Percentiles rank a stretch among this genome's conserved stretches.
These are phyloP conservation scores for Polygonum aviculare DNA, from an alignment of 148 eudicot genomes.

Conservation along the genomic window DNA sequence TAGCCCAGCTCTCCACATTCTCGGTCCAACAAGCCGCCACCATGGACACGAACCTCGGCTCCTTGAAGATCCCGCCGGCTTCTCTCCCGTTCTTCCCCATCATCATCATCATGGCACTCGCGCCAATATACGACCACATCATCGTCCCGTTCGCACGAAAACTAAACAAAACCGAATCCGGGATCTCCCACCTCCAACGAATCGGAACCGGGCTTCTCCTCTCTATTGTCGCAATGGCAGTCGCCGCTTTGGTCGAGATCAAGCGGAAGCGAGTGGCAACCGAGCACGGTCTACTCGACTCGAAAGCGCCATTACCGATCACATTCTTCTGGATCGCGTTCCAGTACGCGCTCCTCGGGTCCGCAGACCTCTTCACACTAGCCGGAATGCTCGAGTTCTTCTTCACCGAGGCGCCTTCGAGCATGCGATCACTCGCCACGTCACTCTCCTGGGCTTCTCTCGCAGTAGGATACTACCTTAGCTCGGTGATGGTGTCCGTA, in stretches of 20 bases:
- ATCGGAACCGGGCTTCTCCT: slow-evolving; percentile 60
- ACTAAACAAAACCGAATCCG: slow-evolving; percentile 54
- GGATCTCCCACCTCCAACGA: slow-evolving; percentile 64
- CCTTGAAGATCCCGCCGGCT: slow-evolving; percentile 64
- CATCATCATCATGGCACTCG: slow-evolving; percentile 57
- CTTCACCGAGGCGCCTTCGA: slow-evolving; percentile 65
- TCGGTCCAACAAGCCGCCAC: slow-evolving; percentile 80
- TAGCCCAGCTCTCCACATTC: slow-evolving; percentile 86
- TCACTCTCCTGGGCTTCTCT: slow-evolving; percentile 64
- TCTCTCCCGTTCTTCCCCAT: slow-evolving; percentile 80
- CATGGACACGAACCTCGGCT: slow-evolving; percentile 64
- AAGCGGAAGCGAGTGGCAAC: slow-evolving; percentile 47
- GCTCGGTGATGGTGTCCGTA: slow-evolving; percentile 47
- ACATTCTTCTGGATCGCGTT: slow-evolving; percentile 64
- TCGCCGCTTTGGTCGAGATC: slow-evolving; percentile 60
- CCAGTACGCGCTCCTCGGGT: slow-evolving; percentile 59
- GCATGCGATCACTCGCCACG: slow-evolving; percentile 68
- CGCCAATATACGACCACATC: slow-evolving; percentile 55
- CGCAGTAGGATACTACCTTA: slow-evolving; percentile 63
- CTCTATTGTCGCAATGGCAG: slow-evolving; percentile 53
- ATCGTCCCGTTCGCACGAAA: slow-evolving; percentile 61
- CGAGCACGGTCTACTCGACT: slow-evolving; percentile 16
- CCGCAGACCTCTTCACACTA: slow-evolving; percentile 68
- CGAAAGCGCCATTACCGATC: slow-evolving; percentile 34
- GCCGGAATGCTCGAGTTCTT: slow-evolving; percentile 73